Conservation (phyloP, 164 flowering plant species). For the Vitis rupestris region DNA sequence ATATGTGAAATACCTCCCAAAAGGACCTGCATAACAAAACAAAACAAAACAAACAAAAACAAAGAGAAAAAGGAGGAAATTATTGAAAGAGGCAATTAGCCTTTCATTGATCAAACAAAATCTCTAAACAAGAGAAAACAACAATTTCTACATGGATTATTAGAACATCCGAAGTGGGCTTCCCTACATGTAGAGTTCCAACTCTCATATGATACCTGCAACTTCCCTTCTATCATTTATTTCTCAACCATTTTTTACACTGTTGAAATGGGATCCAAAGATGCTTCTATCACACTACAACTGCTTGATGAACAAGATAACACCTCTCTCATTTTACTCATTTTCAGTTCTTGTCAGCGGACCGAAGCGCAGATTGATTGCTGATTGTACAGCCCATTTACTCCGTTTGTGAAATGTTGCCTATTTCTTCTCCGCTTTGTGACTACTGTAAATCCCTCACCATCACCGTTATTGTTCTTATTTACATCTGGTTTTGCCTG, state of each 20-base stretch:
- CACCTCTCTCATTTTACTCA: neutral
- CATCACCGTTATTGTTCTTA: slow-evolving; percentile 46
- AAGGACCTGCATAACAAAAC: neutral
- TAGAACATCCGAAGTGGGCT: neutral
- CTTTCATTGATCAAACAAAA: neutral
- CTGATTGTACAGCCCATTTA: slow-evolving; percentile 53
- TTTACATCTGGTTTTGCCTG: slow-evolving; percentile 24
- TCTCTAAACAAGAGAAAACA: neutral
- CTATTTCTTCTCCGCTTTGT: slow-evolving; percentile 66
- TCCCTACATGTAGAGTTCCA: neutral
- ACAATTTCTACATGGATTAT: neutral
- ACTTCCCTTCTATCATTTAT: neutral
- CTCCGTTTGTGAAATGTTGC: slow-evolving; percentile 52
- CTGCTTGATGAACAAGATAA: neutral
- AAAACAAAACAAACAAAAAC: too few species aligned
- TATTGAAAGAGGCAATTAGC: neutral
- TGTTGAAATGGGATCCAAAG: neutral
- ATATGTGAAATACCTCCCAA: too few species aligned
- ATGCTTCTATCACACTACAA: neutral
- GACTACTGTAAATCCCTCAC: slow-evolving; percentile 79
- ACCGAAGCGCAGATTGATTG: slow-evolving; percentile 77
- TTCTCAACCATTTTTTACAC: neutral
- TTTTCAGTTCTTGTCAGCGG: slow-evolving; percentile 32
- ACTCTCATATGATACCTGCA: neutral
- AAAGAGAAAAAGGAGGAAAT: too few species aligned